Percentiles rank a stretch among this genome's conserved stretches.
phyloP scores from a whole-genome alignment of 805 yeast genomes.

The Metschnikowia baotianmanensis region DNA sequence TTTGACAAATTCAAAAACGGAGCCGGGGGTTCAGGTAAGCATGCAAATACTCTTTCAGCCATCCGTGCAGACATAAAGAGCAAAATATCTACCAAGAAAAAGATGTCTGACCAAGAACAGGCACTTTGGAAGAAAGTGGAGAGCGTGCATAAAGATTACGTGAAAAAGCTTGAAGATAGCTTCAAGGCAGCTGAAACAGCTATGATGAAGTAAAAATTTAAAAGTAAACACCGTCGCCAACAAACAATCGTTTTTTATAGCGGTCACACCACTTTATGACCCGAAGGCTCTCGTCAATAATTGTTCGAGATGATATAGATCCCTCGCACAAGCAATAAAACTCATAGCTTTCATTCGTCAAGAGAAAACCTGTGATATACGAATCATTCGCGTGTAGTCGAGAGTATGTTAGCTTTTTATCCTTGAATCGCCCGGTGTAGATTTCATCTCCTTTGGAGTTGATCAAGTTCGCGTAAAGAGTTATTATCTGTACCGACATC shows the following conservation, averaged over 20 bases:
- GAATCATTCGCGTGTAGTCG: conserved; percentile 33
- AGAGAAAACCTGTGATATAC: conserved; percentile 36
- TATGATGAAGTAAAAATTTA: conserved; percentile 29
- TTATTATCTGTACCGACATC: conserved; percentile 38
- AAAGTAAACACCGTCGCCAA: conserved; percentile 52
- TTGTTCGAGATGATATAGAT: conserved; percentile 49
- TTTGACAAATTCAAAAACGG: conserved; percentile 61
- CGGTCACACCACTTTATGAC: conserved; percentile 75
- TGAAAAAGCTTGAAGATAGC: conserved; percentile 49
- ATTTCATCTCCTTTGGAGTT: conserved; percentile 20
- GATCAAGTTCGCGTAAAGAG: conserved; percentile 31
- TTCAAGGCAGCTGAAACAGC: conserved; percentile 44
- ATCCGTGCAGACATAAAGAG: conserved; percentile 53
- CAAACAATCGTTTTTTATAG: conserved; percentile 68
- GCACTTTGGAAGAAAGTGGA: conserved; percentile 63
- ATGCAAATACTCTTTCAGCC: conserved; percentile 44
- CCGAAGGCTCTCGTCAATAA: conserved; percentile 59
- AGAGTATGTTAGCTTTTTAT: conserved; percentile 45
- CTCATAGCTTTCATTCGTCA: conserved; percentile 33
- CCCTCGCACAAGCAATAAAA: conserved; percentile 43
- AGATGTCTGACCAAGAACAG: conserved; percentile 53
- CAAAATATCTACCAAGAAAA: conserved; percentile 45
- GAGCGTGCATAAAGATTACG: conserved; percentile 62
- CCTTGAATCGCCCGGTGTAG: conserved; percentile 17
- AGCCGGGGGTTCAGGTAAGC: conserved; percentile 27